Evolutionary conservation across 441 rosid genomes (phyloP).

Genomic region (Pelargonium myrrhifolium): DNA sequence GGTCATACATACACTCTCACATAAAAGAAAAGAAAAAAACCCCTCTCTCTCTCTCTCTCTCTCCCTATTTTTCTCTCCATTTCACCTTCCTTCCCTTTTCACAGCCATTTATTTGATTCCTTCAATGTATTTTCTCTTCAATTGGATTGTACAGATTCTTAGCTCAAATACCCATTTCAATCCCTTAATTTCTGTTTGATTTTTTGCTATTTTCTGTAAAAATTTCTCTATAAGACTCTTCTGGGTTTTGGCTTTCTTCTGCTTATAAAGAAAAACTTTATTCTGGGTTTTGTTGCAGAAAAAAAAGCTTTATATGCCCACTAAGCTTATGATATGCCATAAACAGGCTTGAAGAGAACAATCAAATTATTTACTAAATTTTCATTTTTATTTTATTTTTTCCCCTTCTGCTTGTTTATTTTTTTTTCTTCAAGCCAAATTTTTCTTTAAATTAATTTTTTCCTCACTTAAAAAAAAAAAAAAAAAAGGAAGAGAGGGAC

Average conservation of each 20-base stretch:
- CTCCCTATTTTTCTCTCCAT: constrained; percentile 28
- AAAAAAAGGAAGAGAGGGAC: constrained; percentile 25
- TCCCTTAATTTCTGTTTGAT: constrained; percentile 27
- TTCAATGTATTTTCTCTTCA: constrained; percentile 38
- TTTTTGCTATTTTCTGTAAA: constrained; percentile 15
- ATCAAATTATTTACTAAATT: constrained; percentile 12
- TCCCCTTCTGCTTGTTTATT: constrained; percentile 5
- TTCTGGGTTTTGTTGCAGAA: constrained; percentile 37
- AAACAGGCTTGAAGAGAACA: constrained; percentile 30
- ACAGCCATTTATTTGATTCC: constrained; percentile 69
- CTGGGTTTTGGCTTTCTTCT: constrained; percentile 36
- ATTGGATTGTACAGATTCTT: constrained; percentile 62
- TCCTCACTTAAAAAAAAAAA: constrained; percentile 12
- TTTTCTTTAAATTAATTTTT: constrained; percentile 25
- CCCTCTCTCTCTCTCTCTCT: too few relatives aligned
- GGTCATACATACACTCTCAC: constrained; percentile 26
- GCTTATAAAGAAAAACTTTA: constrained; percentile 21
- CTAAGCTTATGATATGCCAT: constrained; percentile 25
- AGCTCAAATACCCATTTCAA: constrained; percentile 40
- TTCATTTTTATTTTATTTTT: constrained; percentile 7
- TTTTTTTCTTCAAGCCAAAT: constrained; percentile 15
- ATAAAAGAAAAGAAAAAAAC: constrained; percentile 4
- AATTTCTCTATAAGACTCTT: constrained; percentile 20
- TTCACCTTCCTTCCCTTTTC: constrained; percentile 41
- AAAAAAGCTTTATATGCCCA: constrained; percentile 21